Evolutionary conservation across 345 rosid species (phyloP).

Genomic region (Barbarea vulgaris): DNA sequence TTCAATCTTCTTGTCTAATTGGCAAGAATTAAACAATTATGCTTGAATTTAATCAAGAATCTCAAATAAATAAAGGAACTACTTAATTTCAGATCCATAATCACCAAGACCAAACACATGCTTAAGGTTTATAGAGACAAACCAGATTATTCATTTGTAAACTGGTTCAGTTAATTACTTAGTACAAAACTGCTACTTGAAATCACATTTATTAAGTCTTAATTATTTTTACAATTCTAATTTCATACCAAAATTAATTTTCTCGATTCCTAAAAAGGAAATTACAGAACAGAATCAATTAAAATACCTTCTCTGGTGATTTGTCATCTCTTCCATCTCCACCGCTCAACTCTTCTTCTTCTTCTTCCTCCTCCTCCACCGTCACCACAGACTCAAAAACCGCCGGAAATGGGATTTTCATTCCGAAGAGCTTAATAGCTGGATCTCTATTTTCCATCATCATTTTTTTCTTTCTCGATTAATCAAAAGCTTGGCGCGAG

Average conservation of each 20-base stretch:
- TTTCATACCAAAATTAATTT: not conserved
- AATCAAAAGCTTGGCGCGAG: not conserved
- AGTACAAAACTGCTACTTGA: not conserved
- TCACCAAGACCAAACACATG: not conserved
- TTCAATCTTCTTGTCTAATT: not conserved
- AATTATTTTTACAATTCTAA: not conserved
- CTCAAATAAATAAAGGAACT: constrained; percentile 7
- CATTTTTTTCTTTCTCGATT: constrained; percentile 16
- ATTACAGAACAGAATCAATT: constrained; percentile 14
- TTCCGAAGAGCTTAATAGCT: constrained; percentile 81
- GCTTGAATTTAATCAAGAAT: not conserved
- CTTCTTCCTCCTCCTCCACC: constrained; percentile 18
- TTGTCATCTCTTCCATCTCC: constrained; percentile 38
- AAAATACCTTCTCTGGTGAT: constrained; percentile 55
- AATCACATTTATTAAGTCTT: not conserved
- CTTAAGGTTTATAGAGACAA: constrained; percentile 5
- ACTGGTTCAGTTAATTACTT: not conserved
- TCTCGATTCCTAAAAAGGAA: not conserved
- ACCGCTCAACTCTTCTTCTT: constrained; percentile 23
- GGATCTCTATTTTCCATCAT: constrained; percentile 61
- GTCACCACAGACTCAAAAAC: constrained; percentile 20
- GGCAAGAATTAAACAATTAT: constrained; percentile 26
- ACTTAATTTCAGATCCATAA: constrained; percentile 14
- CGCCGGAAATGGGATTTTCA: constrained; percentile 57
- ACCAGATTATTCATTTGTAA: not conserved